Evolutionary conservation across 139 green algal genomes (phyloP).

Genomic region (Chlamydomonas incerta): DNA sequence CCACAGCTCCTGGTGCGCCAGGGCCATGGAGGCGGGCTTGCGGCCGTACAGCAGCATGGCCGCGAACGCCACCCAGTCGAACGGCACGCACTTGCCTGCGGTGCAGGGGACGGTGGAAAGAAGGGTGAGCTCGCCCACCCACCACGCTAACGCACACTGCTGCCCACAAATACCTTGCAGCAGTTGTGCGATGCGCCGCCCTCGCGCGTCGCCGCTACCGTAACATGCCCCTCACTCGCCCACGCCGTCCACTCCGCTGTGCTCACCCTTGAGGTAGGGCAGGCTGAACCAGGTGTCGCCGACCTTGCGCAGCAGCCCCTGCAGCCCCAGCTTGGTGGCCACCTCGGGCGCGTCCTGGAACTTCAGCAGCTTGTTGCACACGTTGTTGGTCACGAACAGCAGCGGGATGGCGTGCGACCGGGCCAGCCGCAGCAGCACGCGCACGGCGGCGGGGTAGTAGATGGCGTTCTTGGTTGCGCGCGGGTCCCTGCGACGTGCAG

Average conservation of each 20-base stretch:
- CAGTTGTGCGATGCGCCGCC: too few species aligned
- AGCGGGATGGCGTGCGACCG: slow-evolving; percentile 48
- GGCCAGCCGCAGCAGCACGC: slow-evolving; percentile 48
- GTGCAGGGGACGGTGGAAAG: too few species aligned
- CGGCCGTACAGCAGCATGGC: slow-evolving; percentile 51
- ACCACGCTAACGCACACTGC: too few species aligned
- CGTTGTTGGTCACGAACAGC: slow-evolving; percentile 68
- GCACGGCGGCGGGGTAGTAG: slow-evolving; percentile 48
- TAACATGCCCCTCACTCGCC: too few species aligned
- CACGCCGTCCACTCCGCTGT: too few species aligned
- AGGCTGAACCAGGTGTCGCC: slow-evolving; percentile 43
- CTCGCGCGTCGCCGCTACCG: too few species aligned
- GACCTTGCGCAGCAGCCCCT: slow-evolving; percentile 39
- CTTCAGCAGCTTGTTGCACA: slow-evolving; percentile 59
- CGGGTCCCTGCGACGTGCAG: slow-evolving; percentile 60
- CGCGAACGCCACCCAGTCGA: slow-evolving; percentile 61
- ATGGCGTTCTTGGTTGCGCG: slow-evolving; percentile 63
- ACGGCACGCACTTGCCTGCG: slow-evolving; percentile 63
- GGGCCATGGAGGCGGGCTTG: background rate
- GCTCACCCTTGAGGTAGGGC: slow-evolving; percentile 37
- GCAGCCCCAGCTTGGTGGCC: slow-evolving; percentile 20
- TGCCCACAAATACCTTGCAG: background rate
- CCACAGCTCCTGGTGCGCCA: slow-evolving; percentile 41
- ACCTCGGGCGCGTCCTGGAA: slow-evolving; percentile 50
- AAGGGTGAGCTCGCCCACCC: too few species aligned